Base-by-base conservation (phyloP, 768 basidiomycete species). In the Cystofilobasidium macerans region DNA sequence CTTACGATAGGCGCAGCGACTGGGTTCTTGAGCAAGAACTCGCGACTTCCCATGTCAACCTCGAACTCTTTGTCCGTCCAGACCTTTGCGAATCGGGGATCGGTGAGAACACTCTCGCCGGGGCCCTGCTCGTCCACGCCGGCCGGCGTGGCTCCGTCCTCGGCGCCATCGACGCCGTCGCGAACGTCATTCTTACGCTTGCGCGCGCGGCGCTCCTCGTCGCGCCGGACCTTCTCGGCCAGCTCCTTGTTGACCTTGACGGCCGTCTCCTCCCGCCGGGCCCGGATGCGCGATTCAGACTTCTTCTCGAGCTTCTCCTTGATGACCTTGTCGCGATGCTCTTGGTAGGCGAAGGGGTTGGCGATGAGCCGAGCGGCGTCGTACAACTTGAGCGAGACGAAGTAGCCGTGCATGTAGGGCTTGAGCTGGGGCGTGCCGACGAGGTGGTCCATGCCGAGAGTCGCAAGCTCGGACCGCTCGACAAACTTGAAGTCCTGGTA, bases 391-490 rank as follows among this genome's bases (percentile, higher is more conserved):
- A 98, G 85, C 6, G 92, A 89, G 69, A 97, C 77, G 79, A 99
- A 98, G 83, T 93, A 98, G 48, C 95, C 95, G 76, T 99, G 95
- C 94, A 99, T 97, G 78, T 98, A 99, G 5, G 95, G 95, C 76
- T 94, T 94, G 80, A 98, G 88, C 22, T 88, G 85, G 26, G 91
- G 85, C 7, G 93, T 94, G 59, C 95, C 95, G 70, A 95, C 79
- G 71, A 99, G 88, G 75, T 94, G 90, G 70, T 92, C 88, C 74
- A 99, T 77, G n/a, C 92, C 89, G 69, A 99, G 84, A 40, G 81
- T 85, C 69, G 84, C 83, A 64, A 98, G 82, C 75, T 98, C 95
- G 66, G 78, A 80, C 69, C 87, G 81, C 76, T 92, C 90, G 63
- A 99, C 82, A 73, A 98, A 99, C 77, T 99, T 99, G 84, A 85